Conservation (phyloP, 768 basidiomycete genomes). For the Podaxis sp. region DNA sequence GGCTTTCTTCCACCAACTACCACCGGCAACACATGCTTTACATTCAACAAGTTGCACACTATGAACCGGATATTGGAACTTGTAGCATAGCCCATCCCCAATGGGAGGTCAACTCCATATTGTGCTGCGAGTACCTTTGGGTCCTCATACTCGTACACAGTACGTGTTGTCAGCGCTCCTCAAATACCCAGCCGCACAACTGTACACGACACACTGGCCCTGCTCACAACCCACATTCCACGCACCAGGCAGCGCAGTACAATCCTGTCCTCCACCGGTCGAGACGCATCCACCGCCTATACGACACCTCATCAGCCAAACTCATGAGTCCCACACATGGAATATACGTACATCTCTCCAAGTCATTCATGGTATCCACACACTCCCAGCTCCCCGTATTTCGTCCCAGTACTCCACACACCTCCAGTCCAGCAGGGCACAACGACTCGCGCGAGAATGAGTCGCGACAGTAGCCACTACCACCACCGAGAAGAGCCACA, state of each 20-base stretch:
- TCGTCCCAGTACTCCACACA: slow-evolving; percentile 43
- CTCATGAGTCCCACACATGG: not conserved
- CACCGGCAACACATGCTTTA: too few relatives aligned
- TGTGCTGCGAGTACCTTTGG: too few relatives aligned
- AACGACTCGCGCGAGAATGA: slow-evolving; percentile 22
- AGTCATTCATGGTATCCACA: slow-evolving; percentile 41
- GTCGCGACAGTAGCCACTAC: slow-evolving; percentile 27
- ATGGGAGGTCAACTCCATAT: too few relatives aligned
- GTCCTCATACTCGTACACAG: too few relatives aligned
- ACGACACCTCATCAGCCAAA: not conserved
- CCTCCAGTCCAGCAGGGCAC: slow-evolving; percentile 36
- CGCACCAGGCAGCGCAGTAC: slow-evolving; percentile 45
- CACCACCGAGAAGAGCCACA: not conserved
- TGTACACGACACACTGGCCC: slow-evolving; percentile 28
- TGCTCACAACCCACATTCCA: slow-evolving; percentile 45
- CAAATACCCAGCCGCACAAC: too few relatives aligned
- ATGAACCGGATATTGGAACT: too few relatives aligned
- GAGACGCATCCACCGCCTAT: slow-evolving; percentile 48
- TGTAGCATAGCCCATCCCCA: too few relatives aligned
- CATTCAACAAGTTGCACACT: too few relatives aligned
- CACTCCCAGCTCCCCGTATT: slow-evolving; percentile 44
- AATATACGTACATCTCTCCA: slow-evolving; percentile 52
- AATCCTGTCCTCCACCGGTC: slow-evolving; percentile 39
- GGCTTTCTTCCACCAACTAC: too few relatives aligned
- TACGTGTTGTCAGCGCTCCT: too few relatives aligned